These are phyloP conservation scores for Phanerochaete carnosa DNA, from an alignment of 768 basidiomycete genomes.

Conservation along the genomic window DNA sequence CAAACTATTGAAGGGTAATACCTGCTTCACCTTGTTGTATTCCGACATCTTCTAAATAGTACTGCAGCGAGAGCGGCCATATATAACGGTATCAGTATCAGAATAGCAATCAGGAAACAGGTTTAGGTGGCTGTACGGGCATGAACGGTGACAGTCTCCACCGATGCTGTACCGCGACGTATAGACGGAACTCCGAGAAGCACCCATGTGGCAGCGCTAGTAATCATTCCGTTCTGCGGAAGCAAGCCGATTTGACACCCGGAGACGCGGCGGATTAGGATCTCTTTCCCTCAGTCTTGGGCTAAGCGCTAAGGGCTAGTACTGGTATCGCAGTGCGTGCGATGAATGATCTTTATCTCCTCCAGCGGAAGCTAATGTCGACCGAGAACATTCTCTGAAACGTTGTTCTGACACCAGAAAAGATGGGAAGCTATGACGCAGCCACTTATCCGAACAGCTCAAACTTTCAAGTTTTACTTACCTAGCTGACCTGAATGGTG, in stretches of 20 bases:
- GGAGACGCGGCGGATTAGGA: not conserved
- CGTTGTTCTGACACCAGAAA: not conserved
- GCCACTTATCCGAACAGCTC: not conserved
- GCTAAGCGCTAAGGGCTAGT: not conserved
- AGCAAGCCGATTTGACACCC: not conserved
- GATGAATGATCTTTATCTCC: not conserved
- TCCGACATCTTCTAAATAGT: too few species aligned
- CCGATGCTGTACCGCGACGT: too few species aligned
- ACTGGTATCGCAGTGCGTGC: too few species aligned
- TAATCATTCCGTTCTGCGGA: not conserved
- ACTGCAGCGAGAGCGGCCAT: too few species aligned
- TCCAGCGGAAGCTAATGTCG: not conserved
- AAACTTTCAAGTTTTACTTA: not conserved
- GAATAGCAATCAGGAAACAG: too few species aligned
- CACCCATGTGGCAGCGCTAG: too few species aligned
- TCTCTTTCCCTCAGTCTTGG: not conserved
- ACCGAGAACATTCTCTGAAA: not conserved
- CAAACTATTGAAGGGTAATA: too few species aligned
- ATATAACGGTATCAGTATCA: too few species aligned
- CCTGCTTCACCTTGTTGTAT: too few species aligned
- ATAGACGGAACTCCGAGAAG: too few species aligned
- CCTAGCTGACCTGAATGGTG: not conserved
- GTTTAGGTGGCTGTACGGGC: too few species aligned
- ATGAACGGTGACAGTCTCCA: too few species aligned
- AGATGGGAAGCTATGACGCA: not conserved